Evolutionary conservation across 805 yeast species (phyloP), one percentile per base, ranked within the genome.

Genomic region (Saturnispora diversa): DNA sequence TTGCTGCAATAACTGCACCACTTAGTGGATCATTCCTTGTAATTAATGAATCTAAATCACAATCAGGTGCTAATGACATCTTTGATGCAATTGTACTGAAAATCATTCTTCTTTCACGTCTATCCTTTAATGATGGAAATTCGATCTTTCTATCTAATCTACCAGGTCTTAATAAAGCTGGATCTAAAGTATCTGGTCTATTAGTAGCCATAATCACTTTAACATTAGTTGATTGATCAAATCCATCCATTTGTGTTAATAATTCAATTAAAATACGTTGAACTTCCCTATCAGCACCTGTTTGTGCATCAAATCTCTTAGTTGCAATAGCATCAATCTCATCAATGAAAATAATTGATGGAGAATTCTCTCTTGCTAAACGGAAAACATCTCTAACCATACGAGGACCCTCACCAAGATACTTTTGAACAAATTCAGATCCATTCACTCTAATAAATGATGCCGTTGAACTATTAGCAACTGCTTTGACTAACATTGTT

Each of bases 241-340:
- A 92, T 37, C 99, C 99, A 65, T 92, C 99, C 99, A 92, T 92
- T 68, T 92, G 99, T 55, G 94, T 92, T 55, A 92, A 73, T 58
- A 92, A 72, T 68, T 92, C 99, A 58, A 92, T 80, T 63, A 92
- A 71, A 51, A 90, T 92, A 69, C 99, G 85, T 68, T 92, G 99
- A 41, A 92, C 98, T 68, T 92, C 99, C 65, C 98, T 80, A 66
- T 92, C 99, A 26, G 98, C 97, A 60, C 98, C 98, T 3, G 99
- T 92, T 69, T 92, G 98, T 19, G 98, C 99, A 65, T 92, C 98
- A 56, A 92, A 92, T 66, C 99, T 84, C 65, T 92, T 92, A 30
- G 98, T 92, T 42, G 98, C 99, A 62, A 92, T 92, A 25, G 99
- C 96, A 66, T 92, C 98, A 54, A 92, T 88, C 69, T 92, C 99